Percentiles rank a stretch among this genome's conserved stretches.
These are phyloP conservation scores for Immersiporthe knoxdaviesiana DNA, from an alignment of 2,329 filamentous ascomycete species.

Conservation along the genomic window DNA sequence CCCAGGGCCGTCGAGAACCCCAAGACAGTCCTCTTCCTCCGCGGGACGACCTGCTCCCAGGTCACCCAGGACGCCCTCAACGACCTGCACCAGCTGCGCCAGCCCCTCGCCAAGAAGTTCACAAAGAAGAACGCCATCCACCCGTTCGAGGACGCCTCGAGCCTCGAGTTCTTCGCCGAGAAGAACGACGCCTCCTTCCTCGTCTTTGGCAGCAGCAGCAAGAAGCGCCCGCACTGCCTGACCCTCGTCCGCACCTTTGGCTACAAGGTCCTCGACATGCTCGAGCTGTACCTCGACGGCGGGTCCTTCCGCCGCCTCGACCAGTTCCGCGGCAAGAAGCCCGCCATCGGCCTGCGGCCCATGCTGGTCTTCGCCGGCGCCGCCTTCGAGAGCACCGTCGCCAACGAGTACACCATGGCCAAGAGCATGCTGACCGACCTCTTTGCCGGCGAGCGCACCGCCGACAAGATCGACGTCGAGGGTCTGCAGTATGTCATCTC, in stretches of 20 bases:
- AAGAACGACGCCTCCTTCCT: constrained; percentile 93
- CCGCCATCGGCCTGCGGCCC: constrained; percentile 82
- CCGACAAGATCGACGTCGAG: constrained; percentile 88
- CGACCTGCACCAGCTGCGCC: constrained; percentile 83
- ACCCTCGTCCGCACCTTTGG: constrained; percentile 83
- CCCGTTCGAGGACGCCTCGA: constrained; percentile 87
- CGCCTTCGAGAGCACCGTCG: constrained; percentile 80
- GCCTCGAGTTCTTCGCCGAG: constrained; percentile 91
- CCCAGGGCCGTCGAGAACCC: constrained; percentile 88
- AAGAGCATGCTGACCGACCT: constrained; percentile 89
- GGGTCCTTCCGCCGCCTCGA: constrained; percentile 69
- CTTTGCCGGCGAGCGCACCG: constrained; percentile 78
- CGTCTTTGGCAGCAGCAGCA: constrained; percentile 82
- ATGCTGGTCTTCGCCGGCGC: constrained; percentile 90
- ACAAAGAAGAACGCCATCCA: constrained; percentile 96
- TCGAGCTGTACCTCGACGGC: constrained; percentile 83
- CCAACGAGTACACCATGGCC: constrained; percentile 79
- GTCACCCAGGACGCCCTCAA: constrained; percentile 80
- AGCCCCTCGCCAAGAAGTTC: constrained; percentile 85
- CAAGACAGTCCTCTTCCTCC: constrained; percentile 87
- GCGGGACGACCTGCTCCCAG: constrained; percentile 83
- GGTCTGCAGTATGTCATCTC: constrained; percentile 90
- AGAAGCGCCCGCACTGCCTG: constrained; percentile 93
- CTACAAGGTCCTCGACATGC: constrained; percentile 90
- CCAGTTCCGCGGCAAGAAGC: constrained; percentile 77